Conservation (phyloP, 331 rosid genomes). For the Stylosanthes scabra region DNA sequence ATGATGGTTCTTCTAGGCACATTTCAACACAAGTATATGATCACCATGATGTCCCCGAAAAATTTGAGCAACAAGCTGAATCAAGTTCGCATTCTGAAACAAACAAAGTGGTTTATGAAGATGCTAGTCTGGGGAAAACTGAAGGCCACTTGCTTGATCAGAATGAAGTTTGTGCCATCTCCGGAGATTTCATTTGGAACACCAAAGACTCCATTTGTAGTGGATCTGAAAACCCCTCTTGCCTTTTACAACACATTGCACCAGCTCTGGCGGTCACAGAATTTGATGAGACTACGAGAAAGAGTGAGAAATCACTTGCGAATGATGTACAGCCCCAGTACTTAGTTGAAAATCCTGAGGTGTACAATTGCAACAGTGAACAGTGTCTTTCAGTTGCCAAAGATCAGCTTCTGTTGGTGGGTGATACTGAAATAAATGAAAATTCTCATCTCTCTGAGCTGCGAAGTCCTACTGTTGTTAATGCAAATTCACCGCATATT, state of each 20-base stretch:
- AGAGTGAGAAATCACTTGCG: constrained; percentile 34
- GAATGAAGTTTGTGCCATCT: constrained; percentile 26
- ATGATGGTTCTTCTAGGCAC: constrained; percentile 33
- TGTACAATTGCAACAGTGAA: constrained; percentile 22
- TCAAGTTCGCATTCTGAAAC: constrained; percentile 10
- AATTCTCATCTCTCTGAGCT: constrained; percentile 40
- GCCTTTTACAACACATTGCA: constrained; percentile 8
- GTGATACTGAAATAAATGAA: constrained; percentile 33
- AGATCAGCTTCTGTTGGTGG: constrained; percentile 28
- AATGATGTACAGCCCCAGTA: constrained; percentile 35
- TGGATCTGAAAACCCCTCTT: constrained; percentile 39
- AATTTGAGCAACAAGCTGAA: constrained; percentile 36
- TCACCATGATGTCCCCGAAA: constrained; percentile 33
- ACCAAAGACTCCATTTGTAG: not conserved
- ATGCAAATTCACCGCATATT: constrained; percentile 30
- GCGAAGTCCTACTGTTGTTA: constrained; percentile 41
- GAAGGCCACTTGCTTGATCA: constrained; percentile 24
- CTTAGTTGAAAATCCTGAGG: constrained; percentile 29
- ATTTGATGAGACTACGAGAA: constrained; percentile 25
- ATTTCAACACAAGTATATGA: constrained; percentile 32
- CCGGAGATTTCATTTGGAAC: constrained; percentile 31
- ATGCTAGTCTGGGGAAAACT: constrained; percentile 30
- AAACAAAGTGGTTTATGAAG: constrained; percentile 28
- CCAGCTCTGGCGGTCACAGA: constrained; percentile 30
- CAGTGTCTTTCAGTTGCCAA: constrained; percentile 14